Evolutionary conservation across 2,329 filamentous ascomycete genomes (phyloP).

Genomic region (Fusarium sublunatum): DNA sequence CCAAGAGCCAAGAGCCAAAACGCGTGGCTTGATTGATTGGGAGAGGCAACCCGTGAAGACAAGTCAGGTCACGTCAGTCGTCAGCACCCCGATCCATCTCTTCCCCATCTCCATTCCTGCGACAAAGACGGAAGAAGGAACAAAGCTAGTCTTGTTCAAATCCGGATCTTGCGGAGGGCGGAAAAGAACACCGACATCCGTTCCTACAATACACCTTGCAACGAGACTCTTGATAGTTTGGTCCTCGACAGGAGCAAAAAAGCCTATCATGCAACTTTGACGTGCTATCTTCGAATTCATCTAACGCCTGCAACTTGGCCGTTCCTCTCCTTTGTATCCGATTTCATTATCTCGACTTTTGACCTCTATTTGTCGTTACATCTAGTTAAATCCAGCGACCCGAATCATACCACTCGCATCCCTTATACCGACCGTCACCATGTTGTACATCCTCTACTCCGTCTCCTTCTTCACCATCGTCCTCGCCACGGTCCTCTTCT

Average conservation of each 20-base stretch:
- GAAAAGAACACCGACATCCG: constrained; percentile 14
- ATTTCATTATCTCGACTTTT: constrained; percentile 16
- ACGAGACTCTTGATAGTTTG: background rate
- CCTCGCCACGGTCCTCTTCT: constrained; percentile 79
- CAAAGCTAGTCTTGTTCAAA: constrained; percentile 33
- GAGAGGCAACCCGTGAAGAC: constrained; percentile 25
- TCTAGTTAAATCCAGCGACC: constrained; percentile 1
- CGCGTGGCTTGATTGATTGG: constrained; percentile 39
- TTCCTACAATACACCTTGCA: constrained; percentile 9
- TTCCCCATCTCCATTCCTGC: constrained; percentile 20
- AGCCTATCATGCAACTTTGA: constrained; percentile 37
- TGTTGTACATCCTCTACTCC: constrained; percentile 85
- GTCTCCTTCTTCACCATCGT: constrained; percentile 78
- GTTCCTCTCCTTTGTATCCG: constrained; percentile 31
- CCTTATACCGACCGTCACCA: constrained; percentile 53
- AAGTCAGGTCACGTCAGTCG: constrained; percentile 3
- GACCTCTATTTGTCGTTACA: background rate
- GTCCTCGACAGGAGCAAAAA: constrained; percentile 18
- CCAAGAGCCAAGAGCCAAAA: constrained; percentile 13
- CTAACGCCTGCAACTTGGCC: constrained; percentile 26
- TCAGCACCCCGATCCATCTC: constrained; percentile 28
- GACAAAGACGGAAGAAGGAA: constrained; percentile 27
- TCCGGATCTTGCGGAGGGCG: constrained; percentile 25
- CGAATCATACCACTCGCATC: constrained; percentile 3
- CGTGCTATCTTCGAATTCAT: constrained; percentile 10